Base-by-base conservation (phyloP, 495 filamentous ascomycete species). In the Aspergillus funiculosus region DNA sequence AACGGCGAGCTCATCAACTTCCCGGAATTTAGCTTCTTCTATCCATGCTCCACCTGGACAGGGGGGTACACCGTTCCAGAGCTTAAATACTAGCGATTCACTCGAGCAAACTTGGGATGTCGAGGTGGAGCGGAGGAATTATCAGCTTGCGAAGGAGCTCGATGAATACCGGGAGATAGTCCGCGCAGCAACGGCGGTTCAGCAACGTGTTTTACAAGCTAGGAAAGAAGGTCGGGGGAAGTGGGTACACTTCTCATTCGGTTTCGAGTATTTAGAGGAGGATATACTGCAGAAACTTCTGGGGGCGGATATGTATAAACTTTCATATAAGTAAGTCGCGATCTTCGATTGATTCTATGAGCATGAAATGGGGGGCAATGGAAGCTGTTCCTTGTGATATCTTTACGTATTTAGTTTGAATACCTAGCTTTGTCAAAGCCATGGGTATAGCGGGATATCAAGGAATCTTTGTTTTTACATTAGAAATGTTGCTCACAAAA, bases 181-280 rank as follows among this genome's bases (percentile, higher is more conserved):
- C 6, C 39, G 37, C 2, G 46, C 46, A 25, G 62, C 66, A 0
- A 46, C 51, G 29, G 51, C 43, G 1, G 61, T 69, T 4, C 51
- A 59, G 24, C 56, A 43, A 24, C 52, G 53, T 11, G 52, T 73
- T n/a, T 48, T 56, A 19, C 42, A 31, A 27, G 43, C 56, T 5
- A 43, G 70, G 15, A 60, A 45, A 26, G 59, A 63, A 10, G 57
- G 43, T 1, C 50, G 50, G 11, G 67, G 63, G 15, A 73, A 71
- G 48, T 71, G 67, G 66, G 50, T 68, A 2, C 54, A 61, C 28
- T 62, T 62, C 15, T 63, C 57, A 1, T 58, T 62, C 50, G 68
- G 62, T 4, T 29, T 62, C 1, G 56, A 64, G 24, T 57, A 46
- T 1, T 11, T 58, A 6, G 45, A 59, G 2, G 38, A 52, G n/a